Evolutionary conservation across 192 early-diverging fungal species (phyloP).

Genomic region (Jimgerdemannia flammicorona): DNA sequence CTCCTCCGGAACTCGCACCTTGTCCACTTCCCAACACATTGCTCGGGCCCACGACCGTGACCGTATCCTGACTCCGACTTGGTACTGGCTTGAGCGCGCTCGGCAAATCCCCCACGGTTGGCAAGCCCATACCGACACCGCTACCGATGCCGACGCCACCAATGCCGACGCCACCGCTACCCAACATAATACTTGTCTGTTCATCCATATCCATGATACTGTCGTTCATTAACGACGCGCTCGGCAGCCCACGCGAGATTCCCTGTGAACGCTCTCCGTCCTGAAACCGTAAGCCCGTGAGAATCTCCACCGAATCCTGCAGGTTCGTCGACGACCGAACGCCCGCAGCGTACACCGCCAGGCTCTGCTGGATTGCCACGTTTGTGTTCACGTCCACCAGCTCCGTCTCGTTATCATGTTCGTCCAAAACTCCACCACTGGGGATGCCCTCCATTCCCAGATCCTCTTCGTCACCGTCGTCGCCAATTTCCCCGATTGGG

Average conservation of each 20-base stretch:
- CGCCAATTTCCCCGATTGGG: not conserved
- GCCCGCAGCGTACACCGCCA: not conserved
- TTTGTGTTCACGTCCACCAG: not conserved
- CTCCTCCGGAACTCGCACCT: not conserved
- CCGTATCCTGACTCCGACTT: not conserved
- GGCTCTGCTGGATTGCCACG: not conserved
- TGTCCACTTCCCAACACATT: not conserved
- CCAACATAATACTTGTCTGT: not conserved
- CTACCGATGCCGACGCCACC: not conserved
- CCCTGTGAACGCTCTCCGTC: constrained; percentile 20
- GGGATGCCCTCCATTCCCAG: not conserved
- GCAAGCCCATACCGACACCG: not conserved
- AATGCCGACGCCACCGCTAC: not conserved
- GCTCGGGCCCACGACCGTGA: not conserved
- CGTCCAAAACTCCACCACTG: not conserved
- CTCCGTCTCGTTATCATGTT: not conserved
- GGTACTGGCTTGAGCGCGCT: not conserved
- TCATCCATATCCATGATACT: constrained; percentile 16
- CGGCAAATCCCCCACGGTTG: not conserved
- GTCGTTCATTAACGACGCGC: constrained; percentile 15
- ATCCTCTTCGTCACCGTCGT: not conserved
- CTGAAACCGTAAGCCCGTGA: constrained; percentile 18
- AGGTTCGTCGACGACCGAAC: not conserved
- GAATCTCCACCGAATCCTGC: constrained; percentile 10
- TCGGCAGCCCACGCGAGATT: constrained; percentile 11